phyloP scores from a whole-genome alignment of 805 yeast species.

The Starmerella sirachaensis region DNA sequence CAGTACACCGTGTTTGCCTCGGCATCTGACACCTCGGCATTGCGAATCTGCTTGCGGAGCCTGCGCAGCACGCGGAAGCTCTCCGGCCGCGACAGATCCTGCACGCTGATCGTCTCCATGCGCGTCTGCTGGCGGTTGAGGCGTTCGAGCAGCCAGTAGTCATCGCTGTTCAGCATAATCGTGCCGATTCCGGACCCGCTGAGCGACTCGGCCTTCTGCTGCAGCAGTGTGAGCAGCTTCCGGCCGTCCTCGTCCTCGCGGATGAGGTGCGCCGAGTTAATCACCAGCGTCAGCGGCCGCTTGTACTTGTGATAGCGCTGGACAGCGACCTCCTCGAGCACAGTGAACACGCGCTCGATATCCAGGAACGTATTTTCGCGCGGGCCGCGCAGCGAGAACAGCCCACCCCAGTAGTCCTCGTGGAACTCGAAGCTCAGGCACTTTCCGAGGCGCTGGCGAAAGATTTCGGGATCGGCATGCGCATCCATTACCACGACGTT shows the following conservation, averaged over 20 bases:
- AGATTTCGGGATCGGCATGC: constrained; percentile 74
- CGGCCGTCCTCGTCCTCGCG: constrained; percentile 64
- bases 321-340: constrained; percentile 61
- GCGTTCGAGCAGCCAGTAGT: constrained; percentile 77
- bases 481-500: constrained; percentile 68
- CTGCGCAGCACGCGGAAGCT: constrained; percentile 42
- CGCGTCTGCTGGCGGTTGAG: constrained; percentile 61
- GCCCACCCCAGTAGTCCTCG: constrained; percentile 73
- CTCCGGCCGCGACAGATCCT: constrained; percentile 43
- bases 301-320: constrained; percentile 29
- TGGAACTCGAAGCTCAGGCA: constrained; percentile 62
- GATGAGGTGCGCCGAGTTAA: constrained; percentile 64
- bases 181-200: constrained; percentile 63
- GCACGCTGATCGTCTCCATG: constrained; percentile 56
- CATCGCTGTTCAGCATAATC: constrained; percentile 67
- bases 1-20: constrained; percentile 47
- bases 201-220: constrained; percentile 70
- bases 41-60: constrained; percentile 35
- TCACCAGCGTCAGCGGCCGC: constrained; percentile 54
- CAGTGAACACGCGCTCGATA: constrained; percentile 70
- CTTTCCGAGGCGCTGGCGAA: constrained; percentile 61
- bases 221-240: constrained; percentile 58
- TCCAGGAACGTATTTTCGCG: constrained; percentile 70
- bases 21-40: constrained; percentile 32
- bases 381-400: constrained; percentile 72